Conservation (phyloP, 108 stramenopile genomes). For the Cyclostephanos invisitatus region DNA sequence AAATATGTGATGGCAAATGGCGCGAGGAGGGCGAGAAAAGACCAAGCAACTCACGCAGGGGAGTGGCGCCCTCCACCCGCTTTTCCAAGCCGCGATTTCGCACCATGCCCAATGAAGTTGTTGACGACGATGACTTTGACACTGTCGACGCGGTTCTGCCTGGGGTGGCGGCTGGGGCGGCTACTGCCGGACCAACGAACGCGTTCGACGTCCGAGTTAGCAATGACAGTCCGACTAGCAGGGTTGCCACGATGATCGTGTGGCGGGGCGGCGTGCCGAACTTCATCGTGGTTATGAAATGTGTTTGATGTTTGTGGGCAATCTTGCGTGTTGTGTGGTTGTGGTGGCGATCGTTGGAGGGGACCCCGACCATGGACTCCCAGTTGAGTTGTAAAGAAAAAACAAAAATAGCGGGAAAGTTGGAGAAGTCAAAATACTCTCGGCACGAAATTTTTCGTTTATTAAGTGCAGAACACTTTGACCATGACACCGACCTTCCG, state of each 20-base stretch:
- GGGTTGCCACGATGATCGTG: not conserved
- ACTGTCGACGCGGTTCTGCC: too few species aligned
- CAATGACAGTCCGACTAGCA: conserved; percentile 9
- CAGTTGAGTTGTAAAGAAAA: too few species aligned
- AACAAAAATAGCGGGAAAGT: too few species aligned
- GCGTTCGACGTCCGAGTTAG: not conserved
- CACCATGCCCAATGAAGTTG: conserved; percentile 47
- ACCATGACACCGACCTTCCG: not conserved
- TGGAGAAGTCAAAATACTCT: too few species aligned
- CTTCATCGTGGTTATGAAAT: conserved; percentile 7
- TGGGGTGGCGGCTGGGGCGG: too few species aligned
- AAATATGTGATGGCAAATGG: too few species aligned
- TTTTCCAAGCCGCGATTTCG: conserved; percentile 66
- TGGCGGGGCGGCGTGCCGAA: not conserved
- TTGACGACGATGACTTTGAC: not conserved
- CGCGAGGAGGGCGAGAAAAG: too few species aligned
- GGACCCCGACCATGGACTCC: not conserved
- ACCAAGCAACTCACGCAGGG: conserved; percentile 63
- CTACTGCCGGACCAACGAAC: not conserved
- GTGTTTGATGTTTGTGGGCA: too few species aligned
- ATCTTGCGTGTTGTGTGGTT: not conserved
- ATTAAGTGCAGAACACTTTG: too few species aligned
- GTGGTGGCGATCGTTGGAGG: too few species aligned
- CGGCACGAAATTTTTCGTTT: not conserved
- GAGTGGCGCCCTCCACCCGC: conserved; percentile 66